Percentiles rank a stretch among this genome's conserved stretches.
phyloP scores from a whole-genome alignment of 176 grass and related monocot genomes.

The Elymus sibiricus region DNA sequence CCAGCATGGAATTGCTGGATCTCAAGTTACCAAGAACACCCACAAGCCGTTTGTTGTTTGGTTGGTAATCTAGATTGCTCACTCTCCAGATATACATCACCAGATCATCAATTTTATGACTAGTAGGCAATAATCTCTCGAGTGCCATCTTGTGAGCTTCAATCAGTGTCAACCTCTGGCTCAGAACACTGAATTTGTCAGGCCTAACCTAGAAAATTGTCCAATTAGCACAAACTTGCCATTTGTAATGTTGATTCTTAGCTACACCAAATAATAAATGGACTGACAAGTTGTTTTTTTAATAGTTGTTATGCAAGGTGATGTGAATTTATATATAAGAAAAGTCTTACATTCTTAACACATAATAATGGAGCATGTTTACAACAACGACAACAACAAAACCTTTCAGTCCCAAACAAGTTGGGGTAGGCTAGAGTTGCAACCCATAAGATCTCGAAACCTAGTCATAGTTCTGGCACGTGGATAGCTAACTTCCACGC shows the following conservation, averaged over 20 bases:
- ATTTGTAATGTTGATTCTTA: conserved; percentile 26
- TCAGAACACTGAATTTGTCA: conserved; percentile 77
- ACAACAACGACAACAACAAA: not conserved
- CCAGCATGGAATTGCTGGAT: conserved; percentile 34
- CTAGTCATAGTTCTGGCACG: no score
- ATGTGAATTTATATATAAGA: not conserved
- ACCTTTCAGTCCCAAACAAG: no score
- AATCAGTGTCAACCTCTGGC: conserved; percentile 64
- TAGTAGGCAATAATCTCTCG: conserved; percentile 42
- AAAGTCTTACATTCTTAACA: not conserved
- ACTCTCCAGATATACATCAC: conserved; percentile 44
- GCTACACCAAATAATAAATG: conserved; percentile 15
- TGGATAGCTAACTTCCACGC: no score
- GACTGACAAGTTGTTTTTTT: not conserved
- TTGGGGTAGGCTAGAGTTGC: no score
- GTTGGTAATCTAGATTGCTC: conserved; percentile 41
- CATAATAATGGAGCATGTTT: not conserved
- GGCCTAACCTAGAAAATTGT: conserved; percentile 66
- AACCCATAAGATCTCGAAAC: no score
- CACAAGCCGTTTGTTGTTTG: conserved; percentile 60
- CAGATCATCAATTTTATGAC: conserved; percentile 43
- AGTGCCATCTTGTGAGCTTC: conserved; percentile 64
- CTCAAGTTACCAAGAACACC: conserved; percentile 48
- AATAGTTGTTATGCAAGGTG: conserved; percentile 1
- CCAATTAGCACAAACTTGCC: conserved; percentile 35